Evolutionary conservation across 2,329 filamentous ascomycete genomes (phyloP), one percentile per base, ranked within the genome.

Genomic region (Botrytis pseudocinerea): DNA sequence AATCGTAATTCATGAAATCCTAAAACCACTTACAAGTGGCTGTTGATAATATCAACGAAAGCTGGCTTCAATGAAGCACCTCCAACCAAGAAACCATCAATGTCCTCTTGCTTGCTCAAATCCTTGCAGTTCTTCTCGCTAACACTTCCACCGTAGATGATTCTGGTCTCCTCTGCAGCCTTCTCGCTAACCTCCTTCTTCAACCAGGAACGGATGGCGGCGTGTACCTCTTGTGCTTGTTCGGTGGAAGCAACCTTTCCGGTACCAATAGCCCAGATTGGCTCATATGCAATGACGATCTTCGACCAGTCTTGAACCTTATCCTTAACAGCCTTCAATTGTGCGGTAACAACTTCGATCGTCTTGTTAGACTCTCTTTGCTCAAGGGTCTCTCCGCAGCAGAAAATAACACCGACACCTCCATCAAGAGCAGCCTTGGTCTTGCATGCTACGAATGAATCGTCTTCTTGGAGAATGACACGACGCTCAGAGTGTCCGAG

Each of bases 71-170:
- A 90, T 83, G 93, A 96, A 82, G 95, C 95, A 84, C 95, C 95
- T 77, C 95, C 95, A 78, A 98, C 95, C 78, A 98, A 89, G 91
- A 98, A 98, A 74, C 96, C 96, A 84, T 99, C 96, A 83, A 99
- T 97, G 84, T 99, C 96, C 77, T 89, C 83, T 89, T 98, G 90
- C 88, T 94, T 95, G 83, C 92, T 90, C 80, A 99, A 89, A 77
- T 98, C 95, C 82, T 87, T 89, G 88, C 93, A 97, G 90, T 99
- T 99, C 92, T 98, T 98, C 89, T 97, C 96, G 82, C 88, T 97
- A 80, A 99, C 96, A 80, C 92, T 96, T 82, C 96, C 96, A 78
- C 96, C 96, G 85, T 99, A 99, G 82, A 99, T 91, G 83, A 99
- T 93, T 80, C 96, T 90, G 75, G 95, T 97, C 85, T 92, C 90